Percentiles rank a stretch among this genome's conserved stretches.
Evolutionary conservation across 495 filamentous ascomycete genomes (phyloP).

Genomic region (Penicillium macrosclerotiorum): DNA sequence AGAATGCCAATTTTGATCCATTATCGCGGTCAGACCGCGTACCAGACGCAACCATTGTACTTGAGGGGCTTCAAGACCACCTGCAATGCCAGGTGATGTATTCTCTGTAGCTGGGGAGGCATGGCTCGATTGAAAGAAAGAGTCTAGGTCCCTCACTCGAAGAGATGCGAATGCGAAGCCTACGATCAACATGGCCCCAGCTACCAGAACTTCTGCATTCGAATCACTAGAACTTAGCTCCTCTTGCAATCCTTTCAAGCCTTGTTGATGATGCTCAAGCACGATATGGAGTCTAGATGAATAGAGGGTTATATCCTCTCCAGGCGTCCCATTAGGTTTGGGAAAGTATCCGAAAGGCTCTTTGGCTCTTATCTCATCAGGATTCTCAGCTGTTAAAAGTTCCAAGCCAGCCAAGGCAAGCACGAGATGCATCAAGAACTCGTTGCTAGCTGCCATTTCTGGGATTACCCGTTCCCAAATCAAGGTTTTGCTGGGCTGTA

Average conservation of each 20-base stretch:
- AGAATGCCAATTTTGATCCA: conserved; percentile 20
- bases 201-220: conserved; percentile 14
- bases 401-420: conserved; percentile 26
- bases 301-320: too few species aligned
- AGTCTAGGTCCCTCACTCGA: conserved; percentile 10
- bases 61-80: not conserved
- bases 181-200: conserved; percentile 21
- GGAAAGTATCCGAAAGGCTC: not conserved
- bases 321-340: too few species aligned
- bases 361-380: not conserved
- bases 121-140: not conserved
- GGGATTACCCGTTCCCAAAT: conserved; percentile 24
- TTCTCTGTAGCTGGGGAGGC: not conserved
- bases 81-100: not conserved
- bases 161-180: conserved; percentile 27
- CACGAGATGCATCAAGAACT: conserved; percentile 16
- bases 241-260: conserved; percentile 21
- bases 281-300: conserved; percentile 6
- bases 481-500: conserved; percentile 9
- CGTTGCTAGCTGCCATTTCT: conserved; percentile 9
- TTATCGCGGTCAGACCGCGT: conserved; percentile 17
- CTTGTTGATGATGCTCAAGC: conserved; percentile 26
- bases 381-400: conserved; percentile 2
- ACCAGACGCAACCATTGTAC: conserved; percentile 26
- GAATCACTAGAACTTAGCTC: conserved; percentile 5